A percentile compares a stretch with the other conserved stretches of the same genome.
Evolutionary conservation across 306 rosid species (phyloP).

Genomic region (Cicer chorassanicum): DNA sequence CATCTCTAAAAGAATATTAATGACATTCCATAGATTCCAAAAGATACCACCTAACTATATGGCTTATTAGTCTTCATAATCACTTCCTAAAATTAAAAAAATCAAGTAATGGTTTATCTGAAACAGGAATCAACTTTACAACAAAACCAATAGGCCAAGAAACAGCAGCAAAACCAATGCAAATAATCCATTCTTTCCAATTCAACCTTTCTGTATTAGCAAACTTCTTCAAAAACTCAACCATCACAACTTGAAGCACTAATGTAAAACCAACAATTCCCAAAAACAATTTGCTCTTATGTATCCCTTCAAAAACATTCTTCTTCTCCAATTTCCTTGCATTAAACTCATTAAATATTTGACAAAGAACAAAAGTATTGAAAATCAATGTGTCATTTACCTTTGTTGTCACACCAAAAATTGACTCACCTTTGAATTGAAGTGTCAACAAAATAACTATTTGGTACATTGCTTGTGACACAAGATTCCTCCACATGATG

Average conservation of each 20-base stretch:
- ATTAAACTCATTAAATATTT: constrained; percentile 50
- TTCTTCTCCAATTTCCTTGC: constrained; percentile 49
- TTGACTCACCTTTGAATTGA: constrained; percentile 47
- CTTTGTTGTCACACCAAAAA: constrained; percentile 41
- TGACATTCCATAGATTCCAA: too few species aligned
- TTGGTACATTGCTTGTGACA: constrained; percentile 46
- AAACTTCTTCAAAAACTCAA: constrained; percentile 53
- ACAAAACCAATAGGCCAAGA: constrained; percentile 52
- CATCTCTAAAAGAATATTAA: too few species aligned
- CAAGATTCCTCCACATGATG: constrained; percentile 47
- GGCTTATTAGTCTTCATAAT: constrained; percentile 10
- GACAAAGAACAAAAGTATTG: constrained; percentile 49
- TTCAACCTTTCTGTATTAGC: constrained; percentile 48
- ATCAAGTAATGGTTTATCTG: constrained; percentile 42
- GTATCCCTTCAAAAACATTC: constrained; percentile 47
- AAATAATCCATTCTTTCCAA: constrained; percentile 46
- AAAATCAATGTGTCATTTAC: constrained; percentile 50
- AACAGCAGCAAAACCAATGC: constrained; percentile 41
- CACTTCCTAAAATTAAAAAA: neutral
- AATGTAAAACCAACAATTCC: constrained; percentile 46
- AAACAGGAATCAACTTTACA: constrained; percentile 49
- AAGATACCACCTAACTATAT: neutral
- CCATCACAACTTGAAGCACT: constrained; percentile 50
- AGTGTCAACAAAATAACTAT: constrained; percentile 40
- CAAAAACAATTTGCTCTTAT: constrained; percentile 44